These are phyloP conservation scores for Chrysoporthe cubensis DNA, from an alignment of 2,329 filamentous ascomycete species.

Conservation along the genomic window DNA sequence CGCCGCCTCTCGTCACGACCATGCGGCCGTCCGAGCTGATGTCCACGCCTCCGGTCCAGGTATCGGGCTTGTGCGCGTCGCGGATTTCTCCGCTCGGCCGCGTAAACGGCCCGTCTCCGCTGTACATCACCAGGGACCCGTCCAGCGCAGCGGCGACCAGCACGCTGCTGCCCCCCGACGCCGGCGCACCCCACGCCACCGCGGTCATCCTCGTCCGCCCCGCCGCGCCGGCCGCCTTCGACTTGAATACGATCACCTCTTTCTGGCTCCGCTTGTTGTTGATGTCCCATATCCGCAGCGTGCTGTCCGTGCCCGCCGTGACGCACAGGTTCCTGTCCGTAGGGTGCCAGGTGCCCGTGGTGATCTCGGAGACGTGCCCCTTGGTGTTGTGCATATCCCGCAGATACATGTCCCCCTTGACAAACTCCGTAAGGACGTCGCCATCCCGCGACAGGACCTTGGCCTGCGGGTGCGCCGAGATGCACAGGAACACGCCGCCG, in stretches of 20 bases:
- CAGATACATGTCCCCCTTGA: constrained; percentile 98
- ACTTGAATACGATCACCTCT: constrained; percentile 95
- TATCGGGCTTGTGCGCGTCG: constrained; percentile 79
- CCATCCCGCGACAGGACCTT: constrained; percentile 90
- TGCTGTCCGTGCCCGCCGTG: constrained; percentile 94
- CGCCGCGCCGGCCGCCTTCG: constrained; percentile 81
- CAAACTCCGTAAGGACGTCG: constrained; percentile 81
- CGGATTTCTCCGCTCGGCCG: constrained; percentile 82
- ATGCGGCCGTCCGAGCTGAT: constrained; percentile 90
- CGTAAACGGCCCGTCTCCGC: constrained; percentile 82
- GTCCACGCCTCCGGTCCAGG: constrained; percentile 91
- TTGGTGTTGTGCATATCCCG: constrained; percentile 98
- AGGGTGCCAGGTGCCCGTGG: constrained; percentile 89
- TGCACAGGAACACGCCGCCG: constrained; percentile 79
- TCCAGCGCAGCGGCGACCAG: constrained; percentile 85
- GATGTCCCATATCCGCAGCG: constrained; percentile 93
- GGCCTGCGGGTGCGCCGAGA: constrained; percentile 87
- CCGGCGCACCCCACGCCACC: constrained; percentile 79
- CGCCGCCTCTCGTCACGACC: constrained; percentile 87
- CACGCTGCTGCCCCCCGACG: constrained; percentile 77
- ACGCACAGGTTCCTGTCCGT: constrained; percentile 82
- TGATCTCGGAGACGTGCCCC: constrained; percentile 91
- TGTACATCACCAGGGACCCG: constrained; percentile 89
- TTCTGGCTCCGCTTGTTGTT: constrained; percentile 89
- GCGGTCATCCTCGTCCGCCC: constrained; percentile 94